A percentile compares a stretch with the other conserved stretches of the same genome.
These are phyloP conservation scores for Penicillium diatomitis DNA, from an alignment of 495 filamentous ascomycete genomes.

Conservation along the genomic window DNA sequence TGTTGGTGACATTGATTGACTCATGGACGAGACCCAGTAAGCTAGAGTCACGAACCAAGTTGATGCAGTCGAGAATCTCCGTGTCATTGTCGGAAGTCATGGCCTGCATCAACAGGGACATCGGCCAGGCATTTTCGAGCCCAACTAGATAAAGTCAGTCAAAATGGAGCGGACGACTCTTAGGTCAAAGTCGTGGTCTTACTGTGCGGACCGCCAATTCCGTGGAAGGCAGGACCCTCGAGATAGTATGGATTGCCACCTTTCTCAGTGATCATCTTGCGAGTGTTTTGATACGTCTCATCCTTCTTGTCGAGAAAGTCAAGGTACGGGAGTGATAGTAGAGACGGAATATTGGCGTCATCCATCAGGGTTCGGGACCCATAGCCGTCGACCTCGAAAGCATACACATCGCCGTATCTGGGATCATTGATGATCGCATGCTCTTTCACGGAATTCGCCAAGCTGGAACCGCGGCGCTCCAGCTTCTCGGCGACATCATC, in stretches of 20 bases:
- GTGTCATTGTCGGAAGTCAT: slow-evolving; percentile 81
- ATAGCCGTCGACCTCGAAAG: slow-evolving; percentile 95
- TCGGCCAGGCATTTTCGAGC: slow-evolving; percentile 88
- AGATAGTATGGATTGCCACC: slow-evolving; percentile 85
- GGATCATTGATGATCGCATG: slow-evolving; percentile 83
- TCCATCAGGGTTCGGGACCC: slow-evolving; percentile 91
- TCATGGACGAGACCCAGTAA: slow-evolving; percentile 81
- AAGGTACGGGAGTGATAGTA: slow-evolving; percentile 78
- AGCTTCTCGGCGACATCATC: slow-evolving; percentile 44
- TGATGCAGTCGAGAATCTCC: slow-evolving; percentile 66
- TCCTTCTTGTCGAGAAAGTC: slow-evolving; percentile 67
- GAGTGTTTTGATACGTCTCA: slow-evolving; percentile 74
- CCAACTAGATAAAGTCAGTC: slow-evolving; percentile 43
- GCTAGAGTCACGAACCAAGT: slow-evolving; percentile 64
- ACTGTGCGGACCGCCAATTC: slow-evolving; percentile 74
- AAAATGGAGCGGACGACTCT: neutral
- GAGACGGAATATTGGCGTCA: slow-evolving; percentile 89
- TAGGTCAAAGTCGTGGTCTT: slow-evolving; percentile 5
- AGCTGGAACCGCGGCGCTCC: slow-evolving; percentile 52
- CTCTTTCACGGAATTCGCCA: slow-evolving; percentile 72
- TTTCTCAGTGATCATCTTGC: slow-evolving; percentile 78
- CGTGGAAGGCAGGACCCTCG: slow-evolving; percentile 65
- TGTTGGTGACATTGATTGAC: slow-evolving; percentile 73
- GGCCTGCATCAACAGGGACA: slow-evolving; percentile 84
- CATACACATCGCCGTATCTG: slow-evolving; percentile 82